Percentiles rank a stretch among this genome's conserved stretches.
Evolutionary conservation across 78 protist genomes (phyloP).

Genomic region (Polysphondylium violaceum): DNA sequence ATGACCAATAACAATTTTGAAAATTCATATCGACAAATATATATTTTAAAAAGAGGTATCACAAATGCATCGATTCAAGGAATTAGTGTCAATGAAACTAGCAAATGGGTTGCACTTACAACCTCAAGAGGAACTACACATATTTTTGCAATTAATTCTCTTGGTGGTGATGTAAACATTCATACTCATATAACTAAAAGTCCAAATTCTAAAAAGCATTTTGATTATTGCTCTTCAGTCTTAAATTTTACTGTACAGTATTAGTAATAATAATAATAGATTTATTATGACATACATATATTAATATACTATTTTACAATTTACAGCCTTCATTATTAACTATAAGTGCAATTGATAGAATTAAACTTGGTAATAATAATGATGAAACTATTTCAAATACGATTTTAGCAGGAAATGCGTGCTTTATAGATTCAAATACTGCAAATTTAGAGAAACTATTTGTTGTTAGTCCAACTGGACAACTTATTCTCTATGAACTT

Average conservation of each 20-base stretch:
- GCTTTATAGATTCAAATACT: constrained; percentile 40
- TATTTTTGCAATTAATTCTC: constrained; percentile 66
- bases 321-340: constrained; percentile 62
- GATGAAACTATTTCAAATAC: neutral
- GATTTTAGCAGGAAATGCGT: constrained; percentile 38
- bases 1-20: neutral
- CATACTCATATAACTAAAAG: constrained; percentile 45
- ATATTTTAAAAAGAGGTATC: constrained; percentile 77
- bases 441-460: constrained; percentile 31
- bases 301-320: no score
- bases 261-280: neutral
- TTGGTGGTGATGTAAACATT: constrained; percentile 77
- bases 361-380: constrained; percentile 56
- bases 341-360: constrained; percentile 66
- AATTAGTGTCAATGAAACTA: constrained; percentile 46
- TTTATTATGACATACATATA: no score
- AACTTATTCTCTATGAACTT: constrained; percentile 60
- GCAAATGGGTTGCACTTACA: constrained; percentile 71
- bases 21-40: constrained; percentile 60
- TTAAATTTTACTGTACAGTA: constrained; percentile 4
- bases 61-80: constrained; percentile 80
- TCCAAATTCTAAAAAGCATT: constrained; percentile 18
- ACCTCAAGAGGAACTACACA: constrained; percentile 73
- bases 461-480: constrained; percentile 68
- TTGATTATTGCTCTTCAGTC: constrained; percentile 27